phyloP scores from a whole-genome alignment of 2,329 filamentous ascomycete genomes.

The Aspergillus tanneri region DNA sequence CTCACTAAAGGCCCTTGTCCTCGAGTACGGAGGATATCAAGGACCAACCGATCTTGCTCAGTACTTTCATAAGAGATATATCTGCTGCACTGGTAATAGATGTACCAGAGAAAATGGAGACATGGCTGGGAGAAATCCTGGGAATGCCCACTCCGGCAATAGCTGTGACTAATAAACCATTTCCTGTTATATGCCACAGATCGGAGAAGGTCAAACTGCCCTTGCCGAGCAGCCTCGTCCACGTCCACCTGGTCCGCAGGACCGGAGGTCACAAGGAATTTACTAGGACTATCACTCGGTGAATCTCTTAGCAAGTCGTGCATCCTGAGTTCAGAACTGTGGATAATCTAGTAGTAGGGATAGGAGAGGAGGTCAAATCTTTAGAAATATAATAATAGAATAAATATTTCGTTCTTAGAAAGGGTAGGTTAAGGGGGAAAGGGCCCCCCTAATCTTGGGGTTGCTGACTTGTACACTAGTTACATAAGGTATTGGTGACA shows the following conservation, averaged over 20 bases:
- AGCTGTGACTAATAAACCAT: background rate
- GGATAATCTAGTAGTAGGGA: too few species aligned
- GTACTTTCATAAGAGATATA: slow-evolving; percentile 14
- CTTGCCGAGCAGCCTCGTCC: slow-evolving; percentile 3
- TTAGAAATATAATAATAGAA: too few species aligned
- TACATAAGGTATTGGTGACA: too few species aligned
- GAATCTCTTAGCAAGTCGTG: slow-evolving; percentile 2
- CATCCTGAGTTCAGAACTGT: slow-evolving; percentile 3
- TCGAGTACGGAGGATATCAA: slow-evolving; percentile 25
- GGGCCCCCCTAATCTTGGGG: too few species aligned
- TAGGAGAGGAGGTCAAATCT: too few species aligned
- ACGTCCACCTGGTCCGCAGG: background rate
- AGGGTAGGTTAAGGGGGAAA: too few species aligned
- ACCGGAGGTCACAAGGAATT: background rate
- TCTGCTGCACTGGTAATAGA: slow-evolving; percentile 23
- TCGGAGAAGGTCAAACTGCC: slow-evolving; percentile 3
- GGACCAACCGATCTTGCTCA: slow-evolving; percentile 24
- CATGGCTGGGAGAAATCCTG: background rate
- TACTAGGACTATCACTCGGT: background rate
- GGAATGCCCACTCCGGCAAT: background rate
- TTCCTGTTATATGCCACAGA: slow-evolving; percentile 4
- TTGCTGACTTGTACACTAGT: too few species aligned
- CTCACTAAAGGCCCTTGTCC: slow-evolving; percentile 13
- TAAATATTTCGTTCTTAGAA: too few species aligned
- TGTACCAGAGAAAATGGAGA: slow-evolving; percentile 23